Conservation (phyloP, 106 monocot species). For the Posidonia australis region DNA sequence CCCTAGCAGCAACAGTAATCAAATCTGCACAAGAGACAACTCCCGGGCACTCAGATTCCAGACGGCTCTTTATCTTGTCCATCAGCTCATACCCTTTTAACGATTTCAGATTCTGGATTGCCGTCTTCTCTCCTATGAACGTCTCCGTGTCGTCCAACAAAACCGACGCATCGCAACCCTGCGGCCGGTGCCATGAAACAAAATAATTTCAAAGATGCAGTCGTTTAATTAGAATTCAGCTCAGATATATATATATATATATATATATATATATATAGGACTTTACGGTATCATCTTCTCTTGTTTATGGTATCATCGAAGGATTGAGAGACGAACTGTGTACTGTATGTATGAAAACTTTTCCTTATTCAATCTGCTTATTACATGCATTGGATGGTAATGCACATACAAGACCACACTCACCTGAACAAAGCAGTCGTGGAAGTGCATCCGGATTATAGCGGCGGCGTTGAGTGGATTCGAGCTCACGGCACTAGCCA, state of each 20-base stretch:
- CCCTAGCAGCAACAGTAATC: slow-evolving; percentile 71
- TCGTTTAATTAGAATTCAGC: too few relatives aligned
- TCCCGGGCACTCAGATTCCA: slow-evolving; percentile 76
- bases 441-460: slow-evolving; percentile 73
- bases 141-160: slow-evolving; percentile 47
- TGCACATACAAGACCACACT: neutral
- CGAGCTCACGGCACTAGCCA: slow-evolving; percentile 49
- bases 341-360: too few relatives aligned
- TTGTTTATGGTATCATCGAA: too few relatives aligned
- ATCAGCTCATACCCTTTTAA: slow-evolving; percentile 43
- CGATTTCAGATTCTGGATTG: slow-evolving; percentile 30
- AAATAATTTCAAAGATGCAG: neutral
- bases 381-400: too few relatives aligned
- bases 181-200: too few relatives aligned
- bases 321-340: too few relatives aligned
- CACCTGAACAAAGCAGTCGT: slow-evolving; percentile 89
- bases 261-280: too few relatives aligned
- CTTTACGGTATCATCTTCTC: too few relatives aligned
- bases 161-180: slow-evolving; percentile 72
- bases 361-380: neutral
- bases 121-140: slow-evolving; percentile 38
- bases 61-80: slow-evolving; percentile 49
- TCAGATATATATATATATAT: too few relatives aligned
- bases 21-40: slow-evolving; percentile 77
- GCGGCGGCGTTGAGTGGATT: slow-evolving; percentile 56